Conservation (phyloP, 2,329 filamentous ascomycete species). For the Fusarium brevicatenulatum region DNA sequence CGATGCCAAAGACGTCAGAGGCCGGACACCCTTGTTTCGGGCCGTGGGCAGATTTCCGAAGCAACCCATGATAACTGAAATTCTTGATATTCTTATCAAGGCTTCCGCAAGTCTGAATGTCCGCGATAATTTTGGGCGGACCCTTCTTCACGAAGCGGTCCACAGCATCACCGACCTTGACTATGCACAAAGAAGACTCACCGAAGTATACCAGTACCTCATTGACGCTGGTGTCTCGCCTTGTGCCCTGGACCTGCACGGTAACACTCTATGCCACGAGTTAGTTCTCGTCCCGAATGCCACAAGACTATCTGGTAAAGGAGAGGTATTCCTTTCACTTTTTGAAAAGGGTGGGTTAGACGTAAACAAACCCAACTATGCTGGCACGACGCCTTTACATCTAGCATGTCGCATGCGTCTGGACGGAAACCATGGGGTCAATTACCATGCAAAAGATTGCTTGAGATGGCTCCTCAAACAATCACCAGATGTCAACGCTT, state of each 20-base stretch:
- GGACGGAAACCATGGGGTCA: neutral
- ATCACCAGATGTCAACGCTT: neutral
- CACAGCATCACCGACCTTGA: neutral
- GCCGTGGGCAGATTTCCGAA: neutral
- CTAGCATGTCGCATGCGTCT: constrained; percentile 8
- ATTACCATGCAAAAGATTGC: neutral
- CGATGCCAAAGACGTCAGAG: constrained; percentile 13
- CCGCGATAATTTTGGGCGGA: constrained; percentile 15
- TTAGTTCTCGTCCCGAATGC: neutral
- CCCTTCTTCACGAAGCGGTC: constrained; percentile 21
- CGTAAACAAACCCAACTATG: constrained; percentile 11
- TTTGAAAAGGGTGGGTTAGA: constrained; percentile 11
- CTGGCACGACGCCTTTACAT: constrained; percentile 29
- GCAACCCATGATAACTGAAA: neutral
- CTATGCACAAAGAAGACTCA: neutral
- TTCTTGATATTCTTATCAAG: constrained; percentile 1
- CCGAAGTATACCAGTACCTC: constrained; percentile 7
- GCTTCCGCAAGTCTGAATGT: neutral
- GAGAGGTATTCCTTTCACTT: neutral
- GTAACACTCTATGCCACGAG: constrained; percentile 34
- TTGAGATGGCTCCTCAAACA: constrained; percentile 9
- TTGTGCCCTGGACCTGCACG: constrained; percentile 14
- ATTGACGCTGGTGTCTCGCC: constrained; percentile 18
- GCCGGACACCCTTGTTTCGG: constrained; percentile 15
- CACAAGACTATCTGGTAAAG: neutral